These are phyloP conservation scores for Linnemannia zychae DNA, from an alignment of 192 early-diverging fungal genomes.

Conservation along the genomic window DNA sequence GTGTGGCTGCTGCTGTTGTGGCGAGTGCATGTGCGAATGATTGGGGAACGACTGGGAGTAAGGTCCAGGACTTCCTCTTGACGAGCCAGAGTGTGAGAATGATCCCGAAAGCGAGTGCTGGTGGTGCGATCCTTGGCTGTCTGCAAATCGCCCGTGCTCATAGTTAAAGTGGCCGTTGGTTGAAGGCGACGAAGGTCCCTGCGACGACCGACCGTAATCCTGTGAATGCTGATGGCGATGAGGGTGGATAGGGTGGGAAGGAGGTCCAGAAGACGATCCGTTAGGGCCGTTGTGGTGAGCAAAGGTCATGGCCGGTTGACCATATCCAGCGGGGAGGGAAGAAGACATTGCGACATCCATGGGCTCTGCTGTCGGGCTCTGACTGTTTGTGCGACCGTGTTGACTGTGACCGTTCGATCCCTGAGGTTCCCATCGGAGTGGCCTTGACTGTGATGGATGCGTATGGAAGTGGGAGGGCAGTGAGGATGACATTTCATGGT, in stretches of 20 bases:
- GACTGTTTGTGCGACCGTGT: conserved; percentile 29
- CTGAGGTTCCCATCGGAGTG: conserved; percentile 52
- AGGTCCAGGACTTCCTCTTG: conserved; percentile 43
- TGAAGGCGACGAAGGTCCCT: conserved; percentile 27
- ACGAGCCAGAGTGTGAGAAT: conserved; percentile 19
- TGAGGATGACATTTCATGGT: conserved; percentile 54
- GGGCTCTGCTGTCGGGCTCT: conserved; percentile 47
- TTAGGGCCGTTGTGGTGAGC: conserved; percentile 18
- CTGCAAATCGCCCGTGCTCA: conserved; percentile 10
- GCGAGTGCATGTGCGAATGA: conserved; percentile 20
- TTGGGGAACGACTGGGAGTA: conserved; percentile 43
- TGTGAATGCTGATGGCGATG: conserved; percentile 53
- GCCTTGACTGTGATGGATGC: conserved; percentile 27
- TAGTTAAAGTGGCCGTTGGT: conserved; percentile 28
- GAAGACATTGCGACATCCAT: conserved; percentile 50
- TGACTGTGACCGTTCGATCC: conserved; percentile 24
- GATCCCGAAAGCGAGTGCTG: conserved; percentile 43
- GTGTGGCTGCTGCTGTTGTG: conserved; percentile 24
- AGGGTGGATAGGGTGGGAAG: conserved; percentile 2
- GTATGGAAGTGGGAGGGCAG: conserved; percentile 49
- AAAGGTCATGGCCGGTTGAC: conserved; percentile 22
- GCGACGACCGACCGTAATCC: conserved; percentile 41
- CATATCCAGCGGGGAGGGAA: conserved; percentile 21
- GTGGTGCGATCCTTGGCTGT: conserved; percentile 25
- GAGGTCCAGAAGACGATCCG: background rate